Evolutionary conservation across 2,329 filamentous ascomycete genomes (phyloP).

Genomic region (Metarhizium guizhouense): DNA sequence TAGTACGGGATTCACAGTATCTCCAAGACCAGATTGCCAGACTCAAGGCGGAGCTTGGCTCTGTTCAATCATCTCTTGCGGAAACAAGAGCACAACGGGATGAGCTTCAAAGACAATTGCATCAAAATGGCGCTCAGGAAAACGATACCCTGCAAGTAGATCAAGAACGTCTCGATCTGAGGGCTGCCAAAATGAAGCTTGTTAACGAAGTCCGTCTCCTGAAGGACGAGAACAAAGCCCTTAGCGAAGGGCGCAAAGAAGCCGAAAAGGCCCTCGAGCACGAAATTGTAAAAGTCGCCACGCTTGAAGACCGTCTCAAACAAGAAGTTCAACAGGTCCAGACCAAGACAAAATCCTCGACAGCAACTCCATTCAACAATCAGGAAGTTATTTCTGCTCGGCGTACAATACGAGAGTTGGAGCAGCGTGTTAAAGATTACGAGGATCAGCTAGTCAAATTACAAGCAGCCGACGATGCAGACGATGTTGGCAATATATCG

Average conservation of each 20-base stretch:
- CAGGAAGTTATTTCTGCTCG: constrained; percentile 50
- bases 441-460: constrained; percentile 32
- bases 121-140: constrained; percentile 43
- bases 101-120: constrained; percentile 53
- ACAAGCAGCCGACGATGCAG: constrained; percentile 24
- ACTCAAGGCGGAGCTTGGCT: constrained; percentile 51
- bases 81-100: constrained; percentile 58
- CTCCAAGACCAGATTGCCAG: constrained; percentile 55
- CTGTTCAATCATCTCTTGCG: constrained; percentile 45
- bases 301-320: constrained; percentile 55
- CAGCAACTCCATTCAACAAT: constrained; percentile 36
- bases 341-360: constrained; percentile 32
- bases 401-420: constrained; percentile 56
- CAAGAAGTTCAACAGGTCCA: constrained; percentile 46
- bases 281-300: constrained; percentile 56
- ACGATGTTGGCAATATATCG: constrained; percentile 46
- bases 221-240: constrained; percentile 51
- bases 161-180: constrained; percentile 60
- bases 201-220: constrained; percentile 58
- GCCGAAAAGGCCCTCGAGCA: constrained; percentile 56
- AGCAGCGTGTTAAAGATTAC: constrained; percentile 49
- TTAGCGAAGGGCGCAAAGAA: constrained; percentile 46
- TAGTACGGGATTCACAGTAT: constrained; percentile 50
- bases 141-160: constrained; percentile 54
- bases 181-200: constrained; percentile 57